Evolutionary conservation across 1,284 basidiomycete species (phyloP).

Genomic region (Puccinia novopanici): DNA sequence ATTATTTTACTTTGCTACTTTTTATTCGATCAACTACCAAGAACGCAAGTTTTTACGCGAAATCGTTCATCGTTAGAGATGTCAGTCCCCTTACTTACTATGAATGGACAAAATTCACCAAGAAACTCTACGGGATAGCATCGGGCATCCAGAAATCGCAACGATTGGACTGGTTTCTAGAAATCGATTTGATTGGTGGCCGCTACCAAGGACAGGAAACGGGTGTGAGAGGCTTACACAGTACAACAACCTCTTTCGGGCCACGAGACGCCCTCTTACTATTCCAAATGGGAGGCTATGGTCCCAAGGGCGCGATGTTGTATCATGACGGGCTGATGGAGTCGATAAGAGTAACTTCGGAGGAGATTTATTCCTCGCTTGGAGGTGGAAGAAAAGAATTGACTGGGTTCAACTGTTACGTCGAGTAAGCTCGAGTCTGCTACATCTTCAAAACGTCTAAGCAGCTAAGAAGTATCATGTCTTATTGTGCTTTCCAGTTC

Average conservation of each 20-base stretch:
- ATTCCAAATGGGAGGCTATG: constrained; percentile 38
- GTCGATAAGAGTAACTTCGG: background rate
- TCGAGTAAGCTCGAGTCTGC: constrained; percentile 7
- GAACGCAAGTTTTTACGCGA: constrained; percentile 35
- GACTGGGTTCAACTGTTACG: constrained; percentile 33
- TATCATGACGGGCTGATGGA: background rate
- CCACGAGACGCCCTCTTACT: constrained; percentile 29
- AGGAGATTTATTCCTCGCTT: constrained; percentile 17
- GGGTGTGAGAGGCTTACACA: constrained; percentile 18
- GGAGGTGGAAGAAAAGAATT: constrained; percentile 31
- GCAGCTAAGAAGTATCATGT: background rate
- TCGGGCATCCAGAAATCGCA: background rate
- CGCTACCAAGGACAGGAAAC: constrained; percentile 24
- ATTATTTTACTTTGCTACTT: too few relatives aligned
- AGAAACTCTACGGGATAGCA: background rate
- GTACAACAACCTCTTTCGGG: constrained; percentile 17
- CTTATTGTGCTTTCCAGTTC: background rate
- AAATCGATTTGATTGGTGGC: constrained; percentile 30
- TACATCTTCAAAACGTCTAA: too few relatives aligned
- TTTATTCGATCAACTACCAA: background rate
- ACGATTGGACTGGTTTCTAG: constrained; percentile 17
- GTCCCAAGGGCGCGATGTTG: constrained; percentile 7
- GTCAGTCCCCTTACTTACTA: background rate
- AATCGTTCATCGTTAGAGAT: constrained; percentile 32
- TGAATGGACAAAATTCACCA: constrained; percentile 22